Conservation (phyloP, 2,329 filamentous ascomycete species). For the Ceratocystis ficicola region DNA sequence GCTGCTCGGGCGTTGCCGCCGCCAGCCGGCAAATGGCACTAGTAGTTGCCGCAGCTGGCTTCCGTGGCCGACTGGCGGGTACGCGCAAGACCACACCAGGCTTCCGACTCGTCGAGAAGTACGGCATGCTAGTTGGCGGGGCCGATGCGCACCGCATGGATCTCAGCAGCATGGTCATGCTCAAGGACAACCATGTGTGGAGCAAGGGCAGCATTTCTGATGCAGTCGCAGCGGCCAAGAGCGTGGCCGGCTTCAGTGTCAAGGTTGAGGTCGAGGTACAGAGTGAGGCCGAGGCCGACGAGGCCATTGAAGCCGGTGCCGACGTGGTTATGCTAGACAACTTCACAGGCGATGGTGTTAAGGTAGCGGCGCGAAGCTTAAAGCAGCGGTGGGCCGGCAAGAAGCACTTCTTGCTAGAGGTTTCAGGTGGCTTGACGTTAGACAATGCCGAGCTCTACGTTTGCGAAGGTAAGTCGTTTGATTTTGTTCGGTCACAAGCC, state of each 20-base stretch:
- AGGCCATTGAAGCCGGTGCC: conserved; percentile 79
- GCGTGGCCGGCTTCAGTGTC: conserved; percentile 74
- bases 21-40: conserved; percentile 45
- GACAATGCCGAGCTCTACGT: conserved; percentile 75
- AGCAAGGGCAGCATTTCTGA: conserved; percentile 74
- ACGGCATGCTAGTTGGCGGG: conserved; percentile 89
- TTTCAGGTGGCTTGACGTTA: conserved; percentile 77
- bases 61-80: conserved; percentile 73
- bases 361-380: conserved; percentile 57
- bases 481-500: background rate
- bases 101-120: conserved; percentile 92
- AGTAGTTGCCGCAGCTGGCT: conserved; percentile 54
- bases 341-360: conserved; percentile 69
- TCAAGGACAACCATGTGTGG: conserved; percentile 99
- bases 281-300: conserved; percentile 74
- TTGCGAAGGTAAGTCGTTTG: conserved; percentile 47
- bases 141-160: conserved; percentile 88
- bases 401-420: conserved; percentile 69
- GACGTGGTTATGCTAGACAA: conserved; percentile 98
- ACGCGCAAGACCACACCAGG: conserved; percentile 96
- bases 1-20: conserved; percentile 84
- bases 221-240: conserved; percentile 72
- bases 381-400: conserved; percentile 70
- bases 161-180: conserved; percentile 89
- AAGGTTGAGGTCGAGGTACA: conserved; percentile 94